A percentile compares a stretch with the other conserved stretches of the same genome.
Conservation (phyloP, 257 asterid genomes). For the Paulownia fortunei region DNA sequence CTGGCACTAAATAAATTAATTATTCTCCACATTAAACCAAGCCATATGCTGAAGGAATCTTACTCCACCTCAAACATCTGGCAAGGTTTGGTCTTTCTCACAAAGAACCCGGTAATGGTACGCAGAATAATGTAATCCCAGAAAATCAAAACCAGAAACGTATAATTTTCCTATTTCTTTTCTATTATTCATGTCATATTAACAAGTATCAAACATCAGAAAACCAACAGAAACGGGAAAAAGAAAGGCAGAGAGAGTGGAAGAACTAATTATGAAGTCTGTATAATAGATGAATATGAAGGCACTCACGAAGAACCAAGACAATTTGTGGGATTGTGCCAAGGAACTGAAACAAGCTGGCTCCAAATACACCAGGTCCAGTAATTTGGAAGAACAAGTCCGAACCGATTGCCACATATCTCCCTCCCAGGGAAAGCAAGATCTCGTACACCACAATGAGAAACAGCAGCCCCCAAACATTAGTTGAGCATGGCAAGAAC, state of each 20-base stretch:
- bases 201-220: not conserved
- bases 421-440: constrained; percentile 50
- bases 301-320: constrained; percentile 57
- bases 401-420: constrained; percentile 55
- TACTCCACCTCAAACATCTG: not conserved
- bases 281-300: not conserved
- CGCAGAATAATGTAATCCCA: too few relatives aligned
- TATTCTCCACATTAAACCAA: not conserved
- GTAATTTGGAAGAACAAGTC: constrained; percentile 52
- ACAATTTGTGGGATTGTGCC: constrained; percentile 62
- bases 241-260: not conserved
- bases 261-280: not conserved
- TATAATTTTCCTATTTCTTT: not conserved
- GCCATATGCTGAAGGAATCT: too few relatives aligned
- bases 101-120: too few relatives aligned
- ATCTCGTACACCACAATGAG: constrained; percentile 57
- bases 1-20: not conserved
- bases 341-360: constrained; percentile 65
- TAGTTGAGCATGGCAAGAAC: constrained; percentile 62
- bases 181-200: not conserved
- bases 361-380: constrained; percentile 69
- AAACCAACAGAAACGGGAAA: not conserved
- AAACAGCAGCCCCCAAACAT: constrained; percentile 59
- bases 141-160: not conserved
- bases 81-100: too few relatives aligned